phyloP scores from a whole-genome alignment of 1,284 basidiomycete genomes.

The Pterulicium gracile region DNA sequence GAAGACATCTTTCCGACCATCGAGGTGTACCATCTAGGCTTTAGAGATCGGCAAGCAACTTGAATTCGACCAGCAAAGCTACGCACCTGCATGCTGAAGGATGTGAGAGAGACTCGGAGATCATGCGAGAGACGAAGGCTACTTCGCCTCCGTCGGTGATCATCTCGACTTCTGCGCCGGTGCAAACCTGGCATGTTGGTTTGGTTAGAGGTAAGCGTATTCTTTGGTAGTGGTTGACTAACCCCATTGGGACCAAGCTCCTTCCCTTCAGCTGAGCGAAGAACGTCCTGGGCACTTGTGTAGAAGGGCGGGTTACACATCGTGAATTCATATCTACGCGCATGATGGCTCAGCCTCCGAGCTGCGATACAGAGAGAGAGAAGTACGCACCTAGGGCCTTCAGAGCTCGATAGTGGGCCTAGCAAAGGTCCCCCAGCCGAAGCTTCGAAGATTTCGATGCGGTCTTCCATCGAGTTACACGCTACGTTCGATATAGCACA shows the following conservation, averaged over 20 bases:
- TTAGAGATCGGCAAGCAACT: too few relatives aligned
- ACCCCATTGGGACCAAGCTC: constrained; percentile 56
- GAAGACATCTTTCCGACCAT: constrained; percentile 84
- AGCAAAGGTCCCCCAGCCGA: constrained; percentile 35
- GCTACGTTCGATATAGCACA: constrained; percentile 46
- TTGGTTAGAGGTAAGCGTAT: constrained; percentile 3
- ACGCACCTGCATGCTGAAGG: constrained; percentile 37
- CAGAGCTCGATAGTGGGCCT: constrained; percentile 22
- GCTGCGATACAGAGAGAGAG: background rate
- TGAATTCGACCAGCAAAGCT: too few relatives aligned
- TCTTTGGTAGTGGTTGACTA: constrained; percentile 16
- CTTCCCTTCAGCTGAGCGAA: constrained; percentile 49
- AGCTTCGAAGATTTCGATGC: constrained; percentile 37
- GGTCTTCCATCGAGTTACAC: constrained; percentile 37
- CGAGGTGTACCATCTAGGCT: constrained; percentile 79
- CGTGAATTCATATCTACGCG: constrained; percentile 61
- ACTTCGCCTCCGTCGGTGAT: constrained; percentile 81
- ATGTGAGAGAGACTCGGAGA: constrained; percentile 52
- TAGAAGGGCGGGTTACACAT: constrained; percentile 99
- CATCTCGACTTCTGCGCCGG: constrained; percentile 79
- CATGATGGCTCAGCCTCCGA: too few relatives aligned
- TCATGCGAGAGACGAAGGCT: constrained; percentile 68
- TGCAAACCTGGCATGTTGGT: constrained; percentile 50
- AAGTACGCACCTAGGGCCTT: background rate
- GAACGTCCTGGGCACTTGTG: constrained; percentile 56